Conservation (phyloP, 805 yeast species). For the Tetrapisispora taiwanensis region DNA sequence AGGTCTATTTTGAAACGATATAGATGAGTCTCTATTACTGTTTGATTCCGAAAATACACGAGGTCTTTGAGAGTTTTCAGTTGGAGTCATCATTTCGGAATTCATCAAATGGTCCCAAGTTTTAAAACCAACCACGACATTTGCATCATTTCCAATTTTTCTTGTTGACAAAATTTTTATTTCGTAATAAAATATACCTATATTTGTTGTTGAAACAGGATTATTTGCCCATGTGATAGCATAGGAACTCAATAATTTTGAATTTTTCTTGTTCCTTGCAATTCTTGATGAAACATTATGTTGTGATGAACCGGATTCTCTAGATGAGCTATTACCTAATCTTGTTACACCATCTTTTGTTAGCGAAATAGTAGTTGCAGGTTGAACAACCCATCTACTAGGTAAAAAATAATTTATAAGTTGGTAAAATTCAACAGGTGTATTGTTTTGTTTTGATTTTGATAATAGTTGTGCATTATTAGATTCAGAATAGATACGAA, state of each 20-base stretch:
- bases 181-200: conserved; percentile 26
- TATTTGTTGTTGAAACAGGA: conserved; percentile 12
- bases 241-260: conserved; percentile 10
- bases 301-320: neutral
- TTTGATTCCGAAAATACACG: neutral
- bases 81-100: neutral
- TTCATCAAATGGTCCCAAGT: neutral
- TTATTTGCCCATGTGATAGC: conserved; percentile 24
- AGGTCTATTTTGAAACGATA: neutral
- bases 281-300: neutral
- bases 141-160: conserved; percentile 4
- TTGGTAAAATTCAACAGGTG: conserved; percentile 16
- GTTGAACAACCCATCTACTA: conserved; percentile 20
- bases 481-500: neutral
- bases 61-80: neutral
- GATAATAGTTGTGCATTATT: neutral
- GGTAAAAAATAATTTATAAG: conserved; percentile 24
- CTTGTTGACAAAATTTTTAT: conserved; percentile 14
- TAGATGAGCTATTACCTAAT: neutral
- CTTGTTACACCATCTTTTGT: conserved; percentile 24
- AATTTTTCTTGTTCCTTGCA: conserved; percentile 5
- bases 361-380: conserved; percentile 17
- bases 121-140: conserved; percentile 25
- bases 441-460: neutral
- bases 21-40: neutral